Evolutionary conservation across 768 basidiomycete species (phyloP), one percentile per base, ranked within the genome.

Genomic region (Erythrobasidium yunnanense): DNA sequence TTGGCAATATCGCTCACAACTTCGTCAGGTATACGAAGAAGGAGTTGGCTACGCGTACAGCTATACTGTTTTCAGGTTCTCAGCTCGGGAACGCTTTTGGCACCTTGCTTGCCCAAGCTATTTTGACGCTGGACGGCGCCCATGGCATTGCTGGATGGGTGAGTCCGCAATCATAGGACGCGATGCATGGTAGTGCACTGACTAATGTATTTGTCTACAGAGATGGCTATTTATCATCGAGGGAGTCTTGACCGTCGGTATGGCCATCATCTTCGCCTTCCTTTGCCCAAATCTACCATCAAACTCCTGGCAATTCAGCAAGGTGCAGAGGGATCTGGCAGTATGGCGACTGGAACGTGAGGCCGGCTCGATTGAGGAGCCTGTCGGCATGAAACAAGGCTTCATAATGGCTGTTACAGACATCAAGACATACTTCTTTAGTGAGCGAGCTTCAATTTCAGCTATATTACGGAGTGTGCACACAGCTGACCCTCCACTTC

Each of bases 11-110:
- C n/a, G n/a, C n/a, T n/a, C n/a, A n/a, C n/a, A n/a, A n/a, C n/a
- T n/a, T n/a, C n/a, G n/a, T n/a, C n/a, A n/a, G n/a, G n/a, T 88
- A 88, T 78, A 86, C 79, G 66, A 81, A 81, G 46, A 79, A 78
- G 32, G 87, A 89, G 72, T 78, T 89, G 42, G 87, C 85, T 46
- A 77, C 83, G 53, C 79, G 87, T 58, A 85, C 81, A 13, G 85
- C 87, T 6, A 73, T 85, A 53, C 78, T 88, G 32, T 81, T 8
- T 32, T 30, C 62, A 27, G 47, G 62, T 7, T 83, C 81, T 70
- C 78, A 88, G 29, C 83, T 89, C 57, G 83, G 83, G 60, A 90
- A 89, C 78, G 88, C 87, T 0, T 88, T 89, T 73, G 87, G 62
- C 33, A 65, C 62, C 32, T 34, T 60, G 2, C 11, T 65, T 25